A percentile compares a stretch with the other conserved stretches of the same genome.
These are phyloP conservation scores for Hypoxylon fragiforme DNA, from an alignment of 495 filamentous ascomycete species.

Conservation along the genomic window DNA sequence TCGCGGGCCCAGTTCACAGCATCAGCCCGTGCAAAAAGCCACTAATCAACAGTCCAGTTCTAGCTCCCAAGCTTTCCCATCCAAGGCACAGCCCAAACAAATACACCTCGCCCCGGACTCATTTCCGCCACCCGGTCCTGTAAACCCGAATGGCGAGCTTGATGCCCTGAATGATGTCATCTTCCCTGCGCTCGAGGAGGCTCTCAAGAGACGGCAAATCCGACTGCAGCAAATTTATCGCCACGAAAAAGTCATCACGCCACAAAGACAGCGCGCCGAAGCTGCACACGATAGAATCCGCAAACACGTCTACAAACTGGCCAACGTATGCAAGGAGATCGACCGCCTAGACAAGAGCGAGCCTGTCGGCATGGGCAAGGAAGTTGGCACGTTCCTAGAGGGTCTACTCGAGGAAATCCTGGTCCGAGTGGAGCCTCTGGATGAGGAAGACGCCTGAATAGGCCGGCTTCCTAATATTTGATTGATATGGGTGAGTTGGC, in stretches of 20 bases:
- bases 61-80: conserved; percentile 31
- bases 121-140: conserved; percentile 51
- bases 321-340: conserved; percentile 79
- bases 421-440: conserved; percentile 84
- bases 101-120: conserved; percentile 31
- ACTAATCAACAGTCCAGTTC: conserved; percentile 32
- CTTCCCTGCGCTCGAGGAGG: conserved; percentile 85
- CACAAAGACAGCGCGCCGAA: conserved; percentile 63
- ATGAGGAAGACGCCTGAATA: conserved; percentile 60
- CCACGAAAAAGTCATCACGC: conserved; percentile 47
- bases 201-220: conserved; percentile 76
- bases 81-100: conserved; percentile 33
- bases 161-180: conserved; percentile 79
- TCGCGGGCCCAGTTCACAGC: conserved; percentile 46
- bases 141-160: conserved; percentile 52
- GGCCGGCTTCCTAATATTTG: not conserved
- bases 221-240: conserved; percentile 60
- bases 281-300: conserved; percentile 81
- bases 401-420: conserved; percentile 92
- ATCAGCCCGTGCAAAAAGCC: conserved; percentile 39
- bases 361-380: conserved; percentile 88
- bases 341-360: conserved; percentile 81
- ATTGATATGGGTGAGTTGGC: not conserved
- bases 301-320: conserved; percentile 73
- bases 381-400: conserved; percentile 83